Base-by-base conservation (phyloP, 495 filamentous ascomycete species). In the Parmelia sp. region DNA sequence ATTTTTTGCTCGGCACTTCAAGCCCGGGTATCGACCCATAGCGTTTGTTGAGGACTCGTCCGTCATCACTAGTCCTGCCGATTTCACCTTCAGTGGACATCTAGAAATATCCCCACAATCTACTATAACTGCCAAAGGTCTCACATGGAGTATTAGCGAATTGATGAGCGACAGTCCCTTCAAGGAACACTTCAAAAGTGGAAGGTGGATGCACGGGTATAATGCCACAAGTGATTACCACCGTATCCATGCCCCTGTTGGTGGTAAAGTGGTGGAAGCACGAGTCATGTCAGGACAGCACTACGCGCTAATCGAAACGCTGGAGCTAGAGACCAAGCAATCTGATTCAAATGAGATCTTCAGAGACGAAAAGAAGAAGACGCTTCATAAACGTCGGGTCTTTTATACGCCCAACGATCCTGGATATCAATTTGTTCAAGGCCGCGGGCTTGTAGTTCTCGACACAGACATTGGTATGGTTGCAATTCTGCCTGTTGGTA, bases 401-500 rank as follows among this genome's bases (percentile, higher is more conserved):
- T 51, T 69, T 39, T 17, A 64, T 15, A 70, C 73, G 33, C 73
- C 72, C n/a, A 70, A 78, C 58, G 61, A 56, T 12, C 36, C 68
- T 12, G 76, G 76, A 37, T 77, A 75, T 59, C 75, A 77, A 57
- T 78, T 74, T 63, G 62, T 71, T 19, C 75, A 78, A 66, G 66
- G 65, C 17, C 71, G 75, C 1, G 76, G 73, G 6, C 61, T 73
- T 17, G 63, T 78, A 35, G 40, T 78, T 33, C 69, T 78, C 12
- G 66, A 77, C 11, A 74, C 69, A 23, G 31, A 61, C 12, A 62
- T 67, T 12, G 70, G 73, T 5, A 53, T 69, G 64, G 74, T 78
- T 11, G 77, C 74, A 8, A 68, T 80, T 11, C 65, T 80, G 35
- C 76, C 77, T 0, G 72, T 79, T 35, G 75, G 77, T 27, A 78